These are phyloP conservation scores for Liquidambar formosana DNA, from an alignment of 164 flowering plant species.

Conservation along the genomic window DNA sequence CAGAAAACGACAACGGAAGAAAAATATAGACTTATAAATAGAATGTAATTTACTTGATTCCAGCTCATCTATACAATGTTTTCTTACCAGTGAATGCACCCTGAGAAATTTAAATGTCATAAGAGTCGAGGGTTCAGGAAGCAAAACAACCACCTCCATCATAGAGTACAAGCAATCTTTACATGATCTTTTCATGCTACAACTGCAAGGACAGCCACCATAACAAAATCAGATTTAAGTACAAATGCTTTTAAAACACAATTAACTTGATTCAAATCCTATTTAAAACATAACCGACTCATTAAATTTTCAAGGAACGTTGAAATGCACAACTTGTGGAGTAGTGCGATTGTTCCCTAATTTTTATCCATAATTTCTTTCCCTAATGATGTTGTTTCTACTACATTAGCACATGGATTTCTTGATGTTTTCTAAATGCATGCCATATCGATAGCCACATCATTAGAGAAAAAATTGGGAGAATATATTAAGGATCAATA, in stretches of 20 bases:
- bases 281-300: neutral
- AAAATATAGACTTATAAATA: conserved; percentile 10
- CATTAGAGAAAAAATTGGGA: too few relatives aligned
- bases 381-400: too few relatives aligned
- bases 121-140: neutral
- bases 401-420: too few relatives aligned
- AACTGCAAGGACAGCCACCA: neutral
- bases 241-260: neutral
- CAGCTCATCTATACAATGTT: conserved; percentile 18
- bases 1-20: conserved; percentile 1
- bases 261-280: too few relatives aligned
- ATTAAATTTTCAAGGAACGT: neutral
- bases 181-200: neutral
- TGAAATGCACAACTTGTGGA: neutral
- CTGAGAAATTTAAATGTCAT: neutral
- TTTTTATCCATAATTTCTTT: too few relatives aligned
- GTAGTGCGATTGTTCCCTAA: too few relatives aligned
- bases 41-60: conserved; percentile 13
- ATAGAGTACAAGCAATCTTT: neutral
- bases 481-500: too few relatives aligned
- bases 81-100: conserved; percentile 9
- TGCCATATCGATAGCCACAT: too few relatives aligned
- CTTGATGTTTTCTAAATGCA: too few relatives aligned
- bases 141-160: neutral
- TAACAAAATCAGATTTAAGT: neutral